Base-by-base conservation (phyloP, 73 alveolate genomes). In the Paramecium sexaurelia region DNA sequence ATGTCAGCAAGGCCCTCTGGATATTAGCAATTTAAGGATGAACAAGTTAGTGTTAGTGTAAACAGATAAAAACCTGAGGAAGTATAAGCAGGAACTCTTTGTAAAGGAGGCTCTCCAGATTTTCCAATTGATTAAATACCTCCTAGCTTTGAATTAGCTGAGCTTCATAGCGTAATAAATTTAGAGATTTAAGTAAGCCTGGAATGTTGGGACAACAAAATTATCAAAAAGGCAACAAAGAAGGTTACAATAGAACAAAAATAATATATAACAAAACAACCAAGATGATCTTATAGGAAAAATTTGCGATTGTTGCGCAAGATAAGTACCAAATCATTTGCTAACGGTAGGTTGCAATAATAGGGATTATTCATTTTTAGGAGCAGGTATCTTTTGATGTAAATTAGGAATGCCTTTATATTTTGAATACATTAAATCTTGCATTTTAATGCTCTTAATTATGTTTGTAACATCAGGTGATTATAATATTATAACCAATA, bases 61-160 rank as follows among this genome's bases (percentile, higher is more conserved):
- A 26, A 3, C 26, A 66, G 45, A 66, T 10, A 66, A 24, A 66
- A 66, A 66, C 83, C 83, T 29, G 37, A 26, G 13, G 83, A 66
- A 24, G 83, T 66, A 66, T 26, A 66, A 26, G 83, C 83, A 66
- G 83, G 83, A 29, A 66, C 26, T 11, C 43, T 66, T 11, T 26
- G 83, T 10, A 66, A 66, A 66, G 83, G 83, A 13, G 83, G 37
- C 7, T 10, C 11, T 19, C 19, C 83, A 29, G 83, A 66, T 66
- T 66, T 29, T 66, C 45, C 83, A 73, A 32, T 29, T 73, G 87
- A 73, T 35, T 20, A 37, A 20, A 73, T 73, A 33, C 87, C 87
- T 11, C 87, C 87, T 6, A 37, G 7, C 15, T 73, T 73, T 33
- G 57, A 32, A 29, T 37, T 29, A 9, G 87, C 87, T 35, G 33